phyloP scores from a whole-genome alignment of 192 early-diverging fungal species.

The Coemansia sp. region DNA sequence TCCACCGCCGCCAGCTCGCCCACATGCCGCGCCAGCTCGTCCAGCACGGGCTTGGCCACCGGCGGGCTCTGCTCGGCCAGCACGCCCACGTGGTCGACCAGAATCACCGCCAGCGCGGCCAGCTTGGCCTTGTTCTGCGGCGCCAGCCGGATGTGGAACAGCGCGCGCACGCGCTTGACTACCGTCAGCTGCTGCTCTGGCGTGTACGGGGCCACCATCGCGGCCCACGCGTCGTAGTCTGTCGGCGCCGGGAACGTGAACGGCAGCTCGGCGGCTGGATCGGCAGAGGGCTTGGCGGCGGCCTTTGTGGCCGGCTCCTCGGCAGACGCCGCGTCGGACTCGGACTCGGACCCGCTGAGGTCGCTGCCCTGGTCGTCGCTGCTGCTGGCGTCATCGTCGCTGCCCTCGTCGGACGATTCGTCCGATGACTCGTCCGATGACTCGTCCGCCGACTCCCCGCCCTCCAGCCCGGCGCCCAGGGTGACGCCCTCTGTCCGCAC shows the following conservation, averaged over 20 bases:
- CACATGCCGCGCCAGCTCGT: slow-evolving; percentile 59
- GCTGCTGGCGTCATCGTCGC: slow-evolving; percentile 50
- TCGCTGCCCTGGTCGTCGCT: slow-evolving; percentile 53
- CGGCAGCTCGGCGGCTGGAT: slow-evolving; percentile 57
- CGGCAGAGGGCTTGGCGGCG: not conserved
- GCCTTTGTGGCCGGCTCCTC: slow-evolving; percentile 2
- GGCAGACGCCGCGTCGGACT: slow-evolving; percentile 5
- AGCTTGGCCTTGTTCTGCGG: slow-evolving; percentile 78
- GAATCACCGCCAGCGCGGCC: slow-evolving; percentile 57
- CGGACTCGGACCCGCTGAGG: slow-evolving; percentile 32
- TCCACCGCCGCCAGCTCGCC: slow-evolving; percentile 62
- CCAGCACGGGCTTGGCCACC: slow-evolving; percentile 48
- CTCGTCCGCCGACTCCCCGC: slow-evolving; percentile 23
- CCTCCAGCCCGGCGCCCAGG: slow-evolving; percentile 31
- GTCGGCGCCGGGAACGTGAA: slow-evolving; percentile 82
- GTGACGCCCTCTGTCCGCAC: slow-evolving; percentile 27
- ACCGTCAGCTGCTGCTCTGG: slow-evolving; percentile 69
- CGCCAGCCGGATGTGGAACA: slow-evolving; percentile 79
- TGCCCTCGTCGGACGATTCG: slow-evolving; percentile 11
- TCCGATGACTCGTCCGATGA: too few relatives aligned
- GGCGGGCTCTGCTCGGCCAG: slow-evolving; percentile 58
- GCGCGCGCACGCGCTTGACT: slow-evolving; percentile 73
- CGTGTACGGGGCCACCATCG: slow-evolving; percentile 59
- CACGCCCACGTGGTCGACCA: slow-evolving; percentile 68
- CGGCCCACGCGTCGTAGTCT: slow-evolving; percentile 64